Base-by-base conservation (phyloP, 2,329 filamentous ascomycete genomes). In the Neonectria ditissima region DNA sequence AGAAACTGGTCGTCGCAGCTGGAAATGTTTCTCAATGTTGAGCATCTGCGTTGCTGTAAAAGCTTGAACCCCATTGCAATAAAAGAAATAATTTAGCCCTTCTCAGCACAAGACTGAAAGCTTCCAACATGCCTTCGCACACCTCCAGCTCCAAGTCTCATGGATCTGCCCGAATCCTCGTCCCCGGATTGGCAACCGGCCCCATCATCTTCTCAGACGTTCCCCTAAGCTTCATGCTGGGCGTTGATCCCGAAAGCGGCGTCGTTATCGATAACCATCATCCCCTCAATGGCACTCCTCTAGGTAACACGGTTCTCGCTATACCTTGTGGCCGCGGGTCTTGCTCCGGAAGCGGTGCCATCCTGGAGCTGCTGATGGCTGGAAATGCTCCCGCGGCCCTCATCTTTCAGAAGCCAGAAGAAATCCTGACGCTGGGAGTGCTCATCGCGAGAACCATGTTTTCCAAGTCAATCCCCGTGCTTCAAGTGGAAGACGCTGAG, bases 281-380 rank as follows among this genome's bases (percentile, higher is more conserved):
- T 56, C 78, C 79, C 0, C 67, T 84, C 2, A 67, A 65, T 7
- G 80, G 80, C 0, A 34, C 71, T 6, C 65, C 52, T 16, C 59
- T 84, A 0, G 65, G 73, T 3, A 72, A 70, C 11, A 69, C 69
- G 0, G 69, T 84, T 1, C 72, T 85, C 0, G 82, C 79, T 1
- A 80, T 84, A 14, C 82, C 83, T 0, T 71, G 77, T 18, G 78
- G 82, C n/a, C 78, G 82, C 20, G 82, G 82, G 2, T 84, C 83
- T 7, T 84, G 81, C 44, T 77, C 80, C 0, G 83, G 81, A 0
- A 84, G 82, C 14, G 76, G 76, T 1, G 78, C 80, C 1, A 75
- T 84, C n/a, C 65, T 84, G 6, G 81, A 84, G 65, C 66, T 84
- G 0, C 51, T 85, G 0, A 71, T 84, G 2, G 80, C 79, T 18